These are phyloP conservation scores for Amanita thiersii DNA, from an alignment of 768 basidiomycete genomes.

Conservation along the genomic window DNA sequence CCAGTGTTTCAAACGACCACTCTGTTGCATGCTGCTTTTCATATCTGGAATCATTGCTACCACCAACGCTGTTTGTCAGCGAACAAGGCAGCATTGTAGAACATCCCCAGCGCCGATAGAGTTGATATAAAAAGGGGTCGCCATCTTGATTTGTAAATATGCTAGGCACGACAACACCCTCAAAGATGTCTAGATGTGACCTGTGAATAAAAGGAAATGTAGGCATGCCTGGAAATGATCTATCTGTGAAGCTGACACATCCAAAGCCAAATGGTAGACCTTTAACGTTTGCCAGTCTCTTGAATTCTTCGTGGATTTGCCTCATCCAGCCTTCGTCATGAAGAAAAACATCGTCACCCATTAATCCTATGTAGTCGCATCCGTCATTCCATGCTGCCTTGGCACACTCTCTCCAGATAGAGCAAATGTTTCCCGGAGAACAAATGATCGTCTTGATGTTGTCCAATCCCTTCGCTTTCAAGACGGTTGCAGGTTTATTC, in stretches of 20 bases:
- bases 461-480: constrained; percentile 27
- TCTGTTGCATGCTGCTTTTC: constrained; percentile 29
- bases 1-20: constrained; percentile 44
- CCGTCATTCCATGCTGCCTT: constrained; percentile 35
- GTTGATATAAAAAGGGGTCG: constrained; percentile 49
- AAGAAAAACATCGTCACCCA: constrained; percentile 50
- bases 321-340: constrained; percentile 47
- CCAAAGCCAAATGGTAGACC: constrained; percentile 39
- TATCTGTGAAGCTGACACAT: constrained; percentile 50
- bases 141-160: constrained; percentile 53
- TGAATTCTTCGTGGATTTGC: constrained; percentile 29
- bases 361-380: constrained; percentile 42
- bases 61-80: constrained; percentile 38
- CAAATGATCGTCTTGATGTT: constrained; percentile 28
- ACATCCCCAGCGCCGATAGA: constrained; percentile 50
- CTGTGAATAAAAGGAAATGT: constrained; percentile 53
- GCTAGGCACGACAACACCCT: constrained; percentile 39
- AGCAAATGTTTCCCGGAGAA: constrained; percentile 41
- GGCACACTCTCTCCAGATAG: constrained; percentile 46
- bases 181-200: constrained; percentile 48
- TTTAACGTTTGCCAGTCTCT: constrained; percentile 18
- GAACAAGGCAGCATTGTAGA: constrained; percentile 35
- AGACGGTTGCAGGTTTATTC: constrained; percentile 27
- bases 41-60: constrained; percentile 38
- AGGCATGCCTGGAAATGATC: constrained; percentile 50